Conservation (phyloP, 1,139 yeast genomes). For the Saccharomyces hybrid region DNA sequence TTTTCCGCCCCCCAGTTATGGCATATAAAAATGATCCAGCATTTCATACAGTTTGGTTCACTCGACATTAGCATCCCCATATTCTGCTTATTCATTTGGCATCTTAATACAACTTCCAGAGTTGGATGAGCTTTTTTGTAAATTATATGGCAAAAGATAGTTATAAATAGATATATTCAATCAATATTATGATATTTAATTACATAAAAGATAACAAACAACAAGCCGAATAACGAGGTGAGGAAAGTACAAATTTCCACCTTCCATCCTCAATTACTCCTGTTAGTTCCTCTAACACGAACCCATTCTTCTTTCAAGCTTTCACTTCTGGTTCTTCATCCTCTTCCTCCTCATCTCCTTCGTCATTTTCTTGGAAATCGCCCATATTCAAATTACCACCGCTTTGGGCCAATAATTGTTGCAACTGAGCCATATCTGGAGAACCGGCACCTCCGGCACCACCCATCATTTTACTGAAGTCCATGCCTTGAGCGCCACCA, state of each 20-base stretch:
- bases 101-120: neutral
- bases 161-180: neutral
- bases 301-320: slow-evolving; percentile 2
- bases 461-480: slow-evolving; percentile 25
- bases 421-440: slow-evolving; percentile 28
- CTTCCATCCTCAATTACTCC: neutral
- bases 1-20: too few relatives aligned
- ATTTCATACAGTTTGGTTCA: neutral
- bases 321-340: slow-evolving; percentile 7
- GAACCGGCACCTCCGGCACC: slow-evolving; percentile 32
- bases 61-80: neutral
- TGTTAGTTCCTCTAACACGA: neutral
- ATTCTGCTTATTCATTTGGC: neutral
- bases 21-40: neutral
- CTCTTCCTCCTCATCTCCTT: slow-evolving; percentile 8
- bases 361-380: slow-evolving; percentile 6
- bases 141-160: neutral
- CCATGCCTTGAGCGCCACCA: slow-evolving; percentile 32
- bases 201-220: neutral
- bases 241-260: neutral
- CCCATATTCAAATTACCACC: slow-evolving; percentile 4
- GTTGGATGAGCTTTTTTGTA: neutral
- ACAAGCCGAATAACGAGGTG: neutral
- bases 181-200: neutral
- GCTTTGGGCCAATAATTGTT: slow-evolving; percentile 8